Base-by-base conservation (phyloP, 2,329 filamentous ascomycete species). In the Ceratocystis colombiana region DNA sequence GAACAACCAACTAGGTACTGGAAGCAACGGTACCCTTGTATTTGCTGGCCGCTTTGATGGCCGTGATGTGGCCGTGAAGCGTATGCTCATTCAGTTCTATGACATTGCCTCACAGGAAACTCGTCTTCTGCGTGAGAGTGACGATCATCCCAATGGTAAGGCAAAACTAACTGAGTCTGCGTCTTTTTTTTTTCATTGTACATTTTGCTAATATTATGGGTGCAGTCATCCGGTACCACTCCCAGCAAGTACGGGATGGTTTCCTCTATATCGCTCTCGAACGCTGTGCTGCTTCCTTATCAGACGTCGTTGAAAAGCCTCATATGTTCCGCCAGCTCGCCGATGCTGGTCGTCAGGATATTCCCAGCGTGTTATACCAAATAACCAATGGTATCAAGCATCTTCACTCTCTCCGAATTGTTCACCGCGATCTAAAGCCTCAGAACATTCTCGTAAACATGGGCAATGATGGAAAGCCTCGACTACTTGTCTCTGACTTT, bases 221-320 rank as follows among this genome's bases (percentile, higher is more conserved):
- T 5, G 5, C 44, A 86, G 93, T 99, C 53, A 96, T 99, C 70
- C 90, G 93, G 48, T 99, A 99, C 73, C 96, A 90, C 72, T 91
- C 92, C 62, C 92, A 96, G 71, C 89, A 96, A 71, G 87, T 89
- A 71, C 90, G 90, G 10, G 84, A 89, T 45, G 89, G 89, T 20
- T 99, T 99, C 75, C 81, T 97, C 46, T 99, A 99, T 75, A 99
- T 99, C 72, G 94, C 93, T 0, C 79, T 99, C 25, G 94, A 99
- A 75, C 83, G 96, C 5, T 99, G 94, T 72, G 90, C 93, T 48
- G 93, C 93, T 2, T 97, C 93, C 46, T 79, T 99, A 30, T 93
- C 92, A 67, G 94, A 99, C 71, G 85, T 99, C 1, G 84, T 96
- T 53, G 89, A 94, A 73, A 88, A 88, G 71, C 88, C 87, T 0